Conservation (phyloP, 2,329 filamentous ascomycete species). For the Aspergillus amoenus region DNA sequence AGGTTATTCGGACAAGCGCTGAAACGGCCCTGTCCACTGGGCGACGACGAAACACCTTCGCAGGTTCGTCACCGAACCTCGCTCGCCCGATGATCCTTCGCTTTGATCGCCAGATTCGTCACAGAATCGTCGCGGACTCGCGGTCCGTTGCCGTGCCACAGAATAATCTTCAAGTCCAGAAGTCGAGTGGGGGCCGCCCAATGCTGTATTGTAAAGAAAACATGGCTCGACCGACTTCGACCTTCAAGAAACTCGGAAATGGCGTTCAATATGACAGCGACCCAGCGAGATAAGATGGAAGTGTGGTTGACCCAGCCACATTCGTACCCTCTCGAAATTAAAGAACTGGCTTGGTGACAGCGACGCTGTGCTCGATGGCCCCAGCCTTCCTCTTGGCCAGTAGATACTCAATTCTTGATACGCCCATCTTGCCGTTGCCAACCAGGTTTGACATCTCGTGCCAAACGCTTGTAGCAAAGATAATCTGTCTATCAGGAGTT, state of each 20-base stretch:
- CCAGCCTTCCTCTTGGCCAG: not conserved
- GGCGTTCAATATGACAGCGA: not conserved
- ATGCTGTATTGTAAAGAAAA: not conserved
- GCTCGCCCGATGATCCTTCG: not conserved
- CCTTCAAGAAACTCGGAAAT: not conserved
- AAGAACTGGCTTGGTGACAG: not conserved
- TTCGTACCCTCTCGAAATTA: not conserved
- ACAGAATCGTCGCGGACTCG: not conserved
- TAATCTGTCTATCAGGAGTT: constrained; percentile 3
- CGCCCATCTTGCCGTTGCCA: not conserved
- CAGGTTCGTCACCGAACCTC: not conserved
- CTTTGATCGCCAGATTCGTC: not conserved
- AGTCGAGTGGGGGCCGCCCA: not conserved
- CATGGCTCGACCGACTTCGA: not conserved
- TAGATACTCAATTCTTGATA: not conserved
- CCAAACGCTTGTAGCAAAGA: not conserved
- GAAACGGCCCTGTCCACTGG: constrained; percentile 3
- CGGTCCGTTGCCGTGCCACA: not conserved
- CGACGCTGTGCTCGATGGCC: not conserved
- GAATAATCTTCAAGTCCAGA: not conserved
- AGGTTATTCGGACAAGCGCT: not conserved
- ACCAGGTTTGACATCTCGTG: constrained; percentile 12
- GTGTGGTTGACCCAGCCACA: not conserved
- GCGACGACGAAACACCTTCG: not conserved
- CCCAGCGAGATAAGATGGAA: not conserved